phyloP scores from a whole-genome alignment of 2,329 filamentous ascomycete genomes.

The Penicillium carneum region DNA sequence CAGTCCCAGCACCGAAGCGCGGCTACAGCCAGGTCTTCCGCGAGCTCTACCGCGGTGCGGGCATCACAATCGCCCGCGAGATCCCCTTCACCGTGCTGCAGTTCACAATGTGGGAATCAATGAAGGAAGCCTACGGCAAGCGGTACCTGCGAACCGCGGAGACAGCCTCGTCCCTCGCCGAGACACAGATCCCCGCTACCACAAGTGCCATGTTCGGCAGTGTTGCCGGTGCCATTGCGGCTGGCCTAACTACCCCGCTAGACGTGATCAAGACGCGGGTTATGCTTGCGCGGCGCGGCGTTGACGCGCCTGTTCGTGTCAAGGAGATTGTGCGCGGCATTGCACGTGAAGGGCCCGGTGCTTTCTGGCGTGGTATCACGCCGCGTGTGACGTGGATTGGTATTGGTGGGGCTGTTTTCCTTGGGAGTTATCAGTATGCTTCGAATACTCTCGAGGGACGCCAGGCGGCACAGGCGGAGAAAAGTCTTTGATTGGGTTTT shows the following conservation, averaged over 20 bases:
- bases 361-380: constrained; percentile 64
- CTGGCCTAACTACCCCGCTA: constrained; percentile 86
- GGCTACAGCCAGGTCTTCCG: constrained; percentile 68
- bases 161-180: constrained; percentile 42
- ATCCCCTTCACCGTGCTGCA: constrained; percentile 97
- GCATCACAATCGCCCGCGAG: constrained; percentile 91
- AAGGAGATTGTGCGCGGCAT: constrained; percentile 68
- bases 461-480: constrained; percentile 27
- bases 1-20: constrained; percentile 42
- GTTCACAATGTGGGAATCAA: constrained; percentile 93
- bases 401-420: constrained; percentile 89
- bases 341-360: constrained; percentile 58
- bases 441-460: constrained; percentile 72
- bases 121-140: constrained; percentile 68
- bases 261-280: constrained; percentile 97
- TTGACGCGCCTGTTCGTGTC: constrained; percentile 44
- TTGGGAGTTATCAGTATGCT: constrained; percentile 90
- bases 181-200: constrained; percentile 66
- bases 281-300: constrained; percentile 78
- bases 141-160: constrained; percentile 51
- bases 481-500: constrained; percentile 1
- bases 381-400: constrained; percentile 94
- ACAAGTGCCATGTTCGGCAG: constrained; percentile 89
- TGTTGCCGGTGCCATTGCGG: constrained; percentile 81
- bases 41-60: constrained; percentile 90